A percentile compares a stretch with the other conserved stretches of the same genome.
These are phyloP conservation scores for Polyporus arcularius DNA, from an alignment of 768 basidiomycete species.

Conservation along the genomic window DNA sequence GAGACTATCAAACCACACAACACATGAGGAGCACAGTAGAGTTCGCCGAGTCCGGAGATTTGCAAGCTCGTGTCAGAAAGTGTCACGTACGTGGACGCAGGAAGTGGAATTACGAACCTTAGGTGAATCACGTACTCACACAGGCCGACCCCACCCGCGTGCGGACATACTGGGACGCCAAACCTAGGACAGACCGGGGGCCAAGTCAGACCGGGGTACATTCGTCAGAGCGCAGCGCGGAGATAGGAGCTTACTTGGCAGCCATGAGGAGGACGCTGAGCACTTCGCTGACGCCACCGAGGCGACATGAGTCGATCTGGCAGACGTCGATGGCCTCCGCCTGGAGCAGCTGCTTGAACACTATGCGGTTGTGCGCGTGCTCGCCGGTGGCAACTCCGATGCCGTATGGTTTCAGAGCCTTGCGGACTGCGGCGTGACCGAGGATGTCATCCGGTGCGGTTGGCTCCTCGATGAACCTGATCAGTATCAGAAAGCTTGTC, in stretches of 20 bases:
- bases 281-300: conserved; percentile 95
- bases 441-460: conserved; percentile 91
- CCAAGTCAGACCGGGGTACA: neutral
- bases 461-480: conserved; percentile 91
- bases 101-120: conserved; percentile 42
- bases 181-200: conserved; percentile 47
- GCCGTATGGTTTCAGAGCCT: conserved; percentile 71
- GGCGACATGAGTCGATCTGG: conserved; percentile 93
- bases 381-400: conserved; percentile 95
- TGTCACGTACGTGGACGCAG: neutral
- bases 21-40: neutral
- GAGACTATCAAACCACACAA: conserved; percentile 43
- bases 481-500: neutral
- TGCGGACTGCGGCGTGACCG: conserved; percentile 79
- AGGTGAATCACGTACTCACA: conserved; percentile 91
- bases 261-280: conserved; percentile 88
- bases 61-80: neutral
- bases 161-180: conserved; percentile 86
- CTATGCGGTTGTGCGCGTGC: conserved; percentile 91
- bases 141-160: conserved; percentile 92
- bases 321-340: conserved; percentile 92
- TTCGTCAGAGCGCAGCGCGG: neutral
- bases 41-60: too few relatives aligned
- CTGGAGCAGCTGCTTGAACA: conserved; percentile 94
- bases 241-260: conserved; percentile 58